These are phyloP conservation scores for Polytrichum commune DNA, from an alignment of 225 moss, liverwort and hornwort species.

Conservation along the genomic window DNA sequence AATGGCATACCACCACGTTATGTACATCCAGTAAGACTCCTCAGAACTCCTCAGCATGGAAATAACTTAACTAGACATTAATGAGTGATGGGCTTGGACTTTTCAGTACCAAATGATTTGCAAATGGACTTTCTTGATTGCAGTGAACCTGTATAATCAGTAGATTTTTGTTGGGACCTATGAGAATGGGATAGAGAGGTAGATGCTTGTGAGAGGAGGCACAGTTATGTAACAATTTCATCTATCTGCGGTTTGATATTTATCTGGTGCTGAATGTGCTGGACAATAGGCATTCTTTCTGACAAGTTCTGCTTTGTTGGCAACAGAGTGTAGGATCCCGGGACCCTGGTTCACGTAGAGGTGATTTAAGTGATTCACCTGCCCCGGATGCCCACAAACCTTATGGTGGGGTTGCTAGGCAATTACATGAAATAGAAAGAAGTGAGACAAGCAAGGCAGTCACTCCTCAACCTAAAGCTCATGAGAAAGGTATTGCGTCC, in stretches of 20 bases:
- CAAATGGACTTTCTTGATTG: too few species aligned
- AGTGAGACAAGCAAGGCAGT: slow-evolving; percentile 23
- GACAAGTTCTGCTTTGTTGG: background rate
- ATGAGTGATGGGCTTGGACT: too few species aligned
- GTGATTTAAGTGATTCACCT: slow-evolving; percentile 28
- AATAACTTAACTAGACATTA: too few species aligned
- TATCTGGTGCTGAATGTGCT: too few species aligned
- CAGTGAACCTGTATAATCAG: too few species aligned
- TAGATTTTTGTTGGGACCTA: too few species aligned
- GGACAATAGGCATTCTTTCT: too few species aligned
- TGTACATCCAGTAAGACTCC: slow-evolving; percentile 44
- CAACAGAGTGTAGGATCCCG: slow-evolving; percentile 38
- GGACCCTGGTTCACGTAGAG: slow-evolving; percentile 24
- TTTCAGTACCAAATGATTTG: too few species aligned
- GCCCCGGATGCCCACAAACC: slow-evolving; percentile 26
- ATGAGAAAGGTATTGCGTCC: slow-evolving; percentile 22
- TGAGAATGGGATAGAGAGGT: too few species aligned
- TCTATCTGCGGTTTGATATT: too few species aligned
- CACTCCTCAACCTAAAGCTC: slow-evolving; percentile 17
- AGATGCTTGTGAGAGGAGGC: too few species aligned
- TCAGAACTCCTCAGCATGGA: background rate
- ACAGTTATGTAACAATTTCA: too few species aligned
- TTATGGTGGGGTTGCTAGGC: slow-evolving; percentile 26
- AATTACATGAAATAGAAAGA: slow-evolving; percentile 26
- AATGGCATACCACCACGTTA: slow-evolving; percentile 57